phyloP scores from a whole-genome alignment of 192 early-diverging fungal species.

The Piromyces finnis region DNA sequence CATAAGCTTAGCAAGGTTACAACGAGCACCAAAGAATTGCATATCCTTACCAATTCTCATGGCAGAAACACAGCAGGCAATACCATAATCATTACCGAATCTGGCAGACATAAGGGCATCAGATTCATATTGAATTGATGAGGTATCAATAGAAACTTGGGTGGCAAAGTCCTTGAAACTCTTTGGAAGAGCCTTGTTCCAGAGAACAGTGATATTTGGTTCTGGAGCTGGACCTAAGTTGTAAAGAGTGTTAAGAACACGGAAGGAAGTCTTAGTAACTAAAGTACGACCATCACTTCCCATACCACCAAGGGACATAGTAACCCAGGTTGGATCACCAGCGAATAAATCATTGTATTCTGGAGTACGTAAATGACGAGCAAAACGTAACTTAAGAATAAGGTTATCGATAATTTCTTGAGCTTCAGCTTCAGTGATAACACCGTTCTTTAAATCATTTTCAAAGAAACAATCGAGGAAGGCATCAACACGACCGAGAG shows the following conservation, averaged over 20 bases:
- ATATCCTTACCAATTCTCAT: constrained; percentile 9
- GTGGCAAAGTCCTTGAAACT: constrained; percentile 4
- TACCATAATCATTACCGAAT: constrained; percentile 9
- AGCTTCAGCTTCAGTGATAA: neutral
- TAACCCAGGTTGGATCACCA: no score
- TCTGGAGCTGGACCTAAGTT: constrained; percentile 7
- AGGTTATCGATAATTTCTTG: no score
- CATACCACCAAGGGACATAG: constrained; percentile 3
- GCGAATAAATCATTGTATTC: no score
- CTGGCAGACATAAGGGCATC: constrained; percentile 5
- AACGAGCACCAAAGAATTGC: constrained; percentile 3
- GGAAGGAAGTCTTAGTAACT: constrained; percentile 6
- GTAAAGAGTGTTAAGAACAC: constrained; percentile 6
- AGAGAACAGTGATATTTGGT: constrained; percentile 8
- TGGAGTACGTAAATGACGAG: no score
- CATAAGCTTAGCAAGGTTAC: no score
- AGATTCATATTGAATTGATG: constrained; percentile 5
- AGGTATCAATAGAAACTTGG: constrained; percentile 6
- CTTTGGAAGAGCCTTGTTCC: constrained; percentile 3
- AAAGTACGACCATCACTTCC: constrained; percentile 4
- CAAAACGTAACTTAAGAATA: neutral
- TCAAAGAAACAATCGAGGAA: constrained; percentile 5
- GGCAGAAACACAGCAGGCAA: constrained; percentile 9
- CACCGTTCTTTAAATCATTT: constrained; percentile 3
- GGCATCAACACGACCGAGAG: neutral